Base-by-base conservation (phyloP, 352 stramenopile species). In the Elongisporangium prolatum region DNA sequence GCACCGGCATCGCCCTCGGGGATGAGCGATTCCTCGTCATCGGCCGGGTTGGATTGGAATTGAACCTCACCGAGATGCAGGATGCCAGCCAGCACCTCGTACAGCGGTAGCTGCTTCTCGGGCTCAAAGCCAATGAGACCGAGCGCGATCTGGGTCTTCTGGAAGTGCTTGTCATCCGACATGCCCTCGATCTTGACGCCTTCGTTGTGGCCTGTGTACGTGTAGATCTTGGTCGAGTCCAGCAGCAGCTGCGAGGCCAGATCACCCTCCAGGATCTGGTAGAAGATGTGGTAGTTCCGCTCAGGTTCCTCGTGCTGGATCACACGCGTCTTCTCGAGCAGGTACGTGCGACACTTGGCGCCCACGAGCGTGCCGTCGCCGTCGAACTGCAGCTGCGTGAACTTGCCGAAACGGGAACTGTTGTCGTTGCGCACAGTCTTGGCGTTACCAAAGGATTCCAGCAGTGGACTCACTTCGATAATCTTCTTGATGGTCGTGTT, bases 361-460 rank as follows among this genome's bases (percentile, higher is more conserved):
- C 96, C 93, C 48, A 97, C 81, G 0, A 99, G 75, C 21, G 72
- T 91, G 22, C 86, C 85, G 4, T 78, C 58, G 3, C 44, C 28
- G 59, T 94, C 87, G 63, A 99, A 98, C 56, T 96, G 80, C 21
- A 99, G 82, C 67, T 98, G 87, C 66, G 97, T 98, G 67, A 97
- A 99, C 68, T 98, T 98, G 53, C 96, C 96, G 72, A 99, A 99
- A 28, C 96, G 87, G 65, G 69, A 91, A 24, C 90, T 98, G 69
- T 99, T 99, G 77, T 98, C 91, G 75, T 99, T 99, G n/a, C 96
- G 78, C 16, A 98, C 79, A 0, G 96, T 99, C 67, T 97, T 97
- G 59, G 96, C 96, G 73, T 99, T 99, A 66, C 97, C 97, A 72
- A 99, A 99, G 11, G 91, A 94, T 78, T 99, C 97, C 2, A 99